These are phyloP conservation scores for Agroathelia rolfsii DNA, from an alignment of 1,284 basidiomycete genomes.

Conservation along the genomic window DNA sequence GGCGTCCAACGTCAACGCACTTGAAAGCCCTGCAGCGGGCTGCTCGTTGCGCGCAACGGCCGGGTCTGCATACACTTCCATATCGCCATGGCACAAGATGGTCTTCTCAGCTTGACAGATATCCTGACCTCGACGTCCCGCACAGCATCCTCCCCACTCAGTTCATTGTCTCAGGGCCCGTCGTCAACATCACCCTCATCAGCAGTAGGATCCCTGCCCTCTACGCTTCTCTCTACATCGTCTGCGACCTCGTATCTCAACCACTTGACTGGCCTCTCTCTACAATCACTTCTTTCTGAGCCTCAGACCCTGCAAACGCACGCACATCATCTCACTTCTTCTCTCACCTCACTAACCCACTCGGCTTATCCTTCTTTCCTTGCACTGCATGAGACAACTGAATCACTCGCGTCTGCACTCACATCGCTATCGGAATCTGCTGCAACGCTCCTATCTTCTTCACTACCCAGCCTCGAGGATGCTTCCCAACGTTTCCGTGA, in stretches of 20 bases:
- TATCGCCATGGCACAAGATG: too few species aligned
- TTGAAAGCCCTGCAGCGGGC: too few species aligned
- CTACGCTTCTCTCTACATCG: too few species aligned
- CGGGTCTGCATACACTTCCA: too few species aligned
- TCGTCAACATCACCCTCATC: too few species aligned
- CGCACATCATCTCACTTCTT: conserved; percentile 74
- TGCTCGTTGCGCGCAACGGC: too few species aligned
- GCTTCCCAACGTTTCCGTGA: conserved; percentile 56
- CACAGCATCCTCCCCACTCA: too few species aligned
- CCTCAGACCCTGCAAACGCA: conserved; percentile 71
- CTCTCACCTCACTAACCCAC: conserved; percentile 79
- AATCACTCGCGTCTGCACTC: conserved; percentile 58
- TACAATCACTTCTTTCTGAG: conserved; percentile 58
- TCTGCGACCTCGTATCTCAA: conserved; percentile 56
- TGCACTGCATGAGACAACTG: conserved; percentile 66
- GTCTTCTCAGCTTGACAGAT: too few species aligned
- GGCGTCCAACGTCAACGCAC: too few species aligned
- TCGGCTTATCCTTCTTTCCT: conserved; percentile 85
- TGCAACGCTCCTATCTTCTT: conserved; percentile 48
- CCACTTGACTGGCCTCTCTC: conserved; percentile 55
- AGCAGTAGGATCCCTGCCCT: too few species aligned
- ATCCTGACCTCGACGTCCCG: too few species aligned
- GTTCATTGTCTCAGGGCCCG: too few species aligned
- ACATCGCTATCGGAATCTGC: conserved; percentile 59
- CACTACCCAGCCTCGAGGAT: conserved; percentile 65